These are phyloP conservation scores for Leucosporidium creatinivorum DNA, from an alignment of 768 basidiomycete species.

Conservation along the genomic window DNA sequence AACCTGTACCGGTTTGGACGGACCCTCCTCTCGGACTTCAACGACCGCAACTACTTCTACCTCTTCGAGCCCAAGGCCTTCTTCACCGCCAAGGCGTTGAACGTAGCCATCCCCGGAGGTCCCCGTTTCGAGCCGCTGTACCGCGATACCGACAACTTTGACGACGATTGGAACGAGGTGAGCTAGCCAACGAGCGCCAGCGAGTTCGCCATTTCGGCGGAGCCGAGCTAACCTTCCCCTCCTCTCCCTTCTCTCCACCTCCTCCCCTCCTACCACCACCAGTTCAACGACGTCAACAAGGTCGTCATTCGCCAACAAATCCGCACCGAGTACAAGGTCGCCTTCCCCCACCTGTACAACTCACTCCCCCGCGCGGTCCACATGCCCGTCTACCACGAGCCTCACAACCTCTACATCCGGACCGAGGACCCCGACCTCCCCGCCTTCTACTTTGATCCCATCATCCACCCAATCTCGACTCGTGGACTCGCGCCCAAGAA, in stretches of 20 bases:
- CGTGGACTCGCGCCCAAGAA: conserved; percentile 71
- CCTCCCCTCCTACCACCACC: neutral
- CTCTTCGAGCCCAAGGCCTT: conserved; percentile 96
- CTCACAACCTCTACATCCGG: conserved; percentile 97
- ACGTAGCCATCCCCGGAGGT: conserved; percentile 94
- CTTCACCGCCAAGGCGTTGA: conserved; percentile 95
- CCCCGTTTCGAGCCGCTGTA: conserved; percentile 96
- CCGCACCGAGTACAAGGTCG: conserved; percentile 97
- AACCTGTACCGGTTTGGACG: conserved; percentile 93
- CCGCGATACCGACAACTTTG: conserved; percentile 92
- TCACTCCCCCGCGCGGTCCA: conserved; percentile 90
- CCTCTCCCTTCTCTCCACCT: neutral
- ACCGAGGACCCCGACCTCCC: conserved; percentile 99
- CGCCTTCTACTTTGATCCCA: conserved; percentile 97
- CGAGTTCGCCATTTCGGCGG: too few relatives aligned
- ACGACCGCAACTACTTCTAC: conserved; percentile 83
- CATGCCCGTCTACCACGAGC: conserved; percentile 81
- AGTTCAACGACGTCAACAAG: conserved; percentile 97
- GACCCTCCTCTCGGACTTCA: conserved; percentile 84
- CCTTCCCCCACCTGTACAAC: conserved; percentile 98
- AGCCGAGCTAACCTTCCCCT: too few relatives aligned
- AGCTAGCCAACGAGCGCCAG: too few relatives aligned
- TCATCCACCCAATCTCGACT: conserved; percentile 94
- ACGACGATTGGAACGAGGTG: conserved; percentile 62
- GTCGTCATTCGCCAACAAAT: conserved; percentile 98